Percentiles rank a stretch among this genome's conserved stretches.
Evolutionary conservation across 2,329 filamentous ascomycete genomes (phyloP).

Genomic region (Alternaria consortialis): DNA sequence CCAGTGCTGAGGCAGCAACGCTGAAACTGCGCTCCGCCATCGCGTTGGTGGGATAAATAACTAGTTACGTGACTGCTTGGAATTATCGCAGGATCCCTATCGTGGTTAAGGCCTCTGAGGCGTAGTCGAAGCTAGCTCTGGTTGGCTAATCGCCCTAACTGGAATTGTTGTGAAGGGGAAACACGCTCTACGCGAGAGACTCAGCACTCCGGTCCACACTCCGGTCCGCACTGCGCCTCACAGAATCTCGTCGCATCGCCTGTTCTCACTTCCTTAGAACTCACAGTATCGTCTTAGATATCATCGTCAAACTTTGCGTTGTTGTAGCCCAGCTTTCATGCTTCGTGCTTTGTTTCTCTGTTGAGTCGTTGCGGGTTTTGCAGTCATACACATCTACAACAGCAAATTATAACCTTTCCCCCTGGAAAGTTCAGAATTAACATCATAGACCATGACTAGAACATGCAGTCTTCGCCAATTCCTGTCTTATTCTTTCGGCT

Average conservation of each 20-base stretch:
- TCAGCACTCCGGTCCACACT: neutral
- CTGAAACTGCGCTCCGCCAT: neutral
- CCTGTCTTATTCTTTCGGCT: neutral
- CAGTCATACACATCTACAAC: neutral
- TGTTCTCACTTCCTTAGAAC: neutral
- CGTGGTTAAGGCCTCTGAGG: too few species aligned
- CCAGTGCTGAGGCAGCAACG: neutral
- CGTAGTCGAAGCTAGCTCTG: neutral
- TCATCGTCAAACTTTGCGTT: neutral
- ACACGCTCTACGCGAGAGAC: neutral
- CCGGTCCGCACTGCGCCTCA: neutral
- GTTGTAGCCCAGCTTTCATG: neutral
- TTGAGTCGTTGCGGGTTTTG: neutral
- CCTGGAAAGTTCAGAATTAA: neutral
- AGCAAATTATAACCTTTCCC: neutral
- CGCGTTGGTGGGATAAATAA: neutral
- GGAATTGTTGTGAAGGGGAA: neutral
- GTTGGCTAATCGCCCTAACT: neutral
- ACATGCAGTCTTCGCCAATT: constrained; percentile 10
- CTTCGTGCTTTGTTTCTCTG: constrained; percentile 3
- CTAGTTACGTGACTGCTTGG: too few species aligned
- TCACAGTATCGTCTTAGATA: neutral
- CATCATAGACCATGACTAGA: neutral
- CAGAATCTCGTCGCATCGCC: neutral
- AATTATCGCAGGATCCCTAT: too few species aligned